Evolutionary conservation across 129 eudicot species (phyloP), one percentile per base, ranked within the genome.

Genomic region (Lonicera japonica): DNA sequence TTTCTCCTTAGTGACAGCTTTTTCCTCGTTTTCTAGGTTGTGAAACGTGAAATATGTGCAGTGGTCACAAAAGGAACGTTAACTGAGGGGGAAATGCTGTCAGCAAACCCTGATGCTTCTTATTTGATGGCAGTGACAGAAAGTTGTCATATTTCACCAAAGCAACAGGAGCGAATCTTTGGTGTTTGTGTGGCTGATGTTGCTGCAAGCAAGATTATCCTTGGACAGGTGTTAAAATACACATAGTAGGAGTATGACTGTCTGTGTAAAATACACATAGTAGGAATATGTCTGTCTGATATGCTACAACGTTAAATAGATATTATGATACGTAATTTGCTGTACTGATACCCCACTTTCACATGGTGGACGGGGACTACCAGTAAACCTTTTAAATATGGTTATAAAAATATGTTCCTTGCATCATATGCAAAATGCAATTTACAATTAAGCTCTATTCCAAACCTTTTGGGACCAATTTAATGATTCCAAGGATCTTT

Each of bases 11-110:
- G 4, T 29, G 36, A 29, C 36, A 29, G 36, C 6, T 2, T 29
- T 29, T 29, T 29, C 36, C 36, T 41, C 48, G 68, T 43, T 56
- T 41, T 73, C 29, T 71, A 94, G 99, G 99, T 92, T 71, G 99
- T 92, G 69, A 92, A 75, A 75, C 95, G 99, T 34, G 99, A 92
- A 76, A 76, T 92, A 82, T 92, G 99, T 72, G 99, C 92, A 56
- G 88, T 92, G 54, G 82, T 92, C 60, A 92, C 95, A 52, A 92
- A 88, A 85, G 99, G 99, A 70, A 94, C 99, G 21, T 71, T 94
- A 71, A 83, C 95, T 20, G 96, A 85, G 48, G 96, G 96, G 70
- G 99, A 94, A 83, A 78, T 80, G 86, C 63, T 82, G 68, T 77
- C 86, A 51, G 69, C 85, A 43, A 81, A 80, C 45, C 95, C 92